phyloP scores from a whole-genome alignment of 2,329 filamentous ascomycete genomes.

The Orbilia oligospora region DNA sequence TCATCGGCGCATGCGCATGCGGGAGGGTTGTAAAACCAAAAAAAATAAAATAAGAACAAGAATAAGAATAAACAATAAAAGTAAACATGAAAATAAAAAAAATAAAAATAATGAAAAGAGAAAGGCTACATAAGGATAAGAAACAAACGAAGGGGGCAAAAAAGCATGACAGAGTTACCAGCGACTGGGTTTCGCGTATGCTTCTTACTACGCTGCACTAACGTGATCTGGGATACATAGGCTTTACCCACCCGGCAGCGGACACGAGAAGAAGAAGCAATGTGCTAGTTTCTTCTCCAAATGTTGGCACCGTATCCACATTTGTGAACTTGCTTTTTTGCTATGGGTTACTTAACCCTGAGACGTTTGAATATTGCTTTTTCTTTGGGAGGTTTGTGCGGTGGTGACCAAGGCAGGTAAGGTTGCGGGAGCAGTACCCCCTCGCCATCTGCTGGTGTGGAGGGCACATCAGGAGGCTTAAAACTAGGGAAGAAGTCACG shows the following conservation, averaged over 20 bases:
- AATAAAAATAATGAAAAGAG: slow-evolving; percentile 3
- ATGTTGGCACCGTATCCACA: slow-evolving; percentile 44
- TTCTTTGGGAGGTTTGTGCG: slow-evolving; percentile 20
- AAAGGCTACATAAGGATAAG: slow-evolving; percentile 26
- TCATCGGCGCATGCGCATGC: slow-evolving; percentile 61
- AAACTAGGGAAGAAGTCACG: slow-evolving; percentile 39
- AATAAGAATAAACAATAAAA: too few relatives aligned
- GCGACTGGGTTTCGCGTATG: slow-evolving; percentile 46
- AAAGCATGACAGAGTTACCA: slow-evolving; percentile 22
- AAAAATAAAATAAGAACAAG: too few relatives aligned
- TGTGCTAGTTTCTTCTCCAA: slow-evolving; percentile 29
- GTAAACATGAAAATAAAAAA: slow-evolving; percentile 8
- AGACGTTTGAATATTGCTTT: slow-evolving; percentile 52
- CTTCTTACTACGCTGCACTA: slow-evolving; percentile 53
- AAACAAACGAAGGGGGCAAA: slow-evolving; percentile 41
- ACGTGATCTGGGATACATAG: slow-evolving; percentile 61
- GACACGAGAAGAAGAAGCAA: slow-evolving; percentile 58
- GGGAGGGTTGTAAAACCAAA: slow-evolving; percentile 28
- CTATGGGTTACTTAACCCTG: slow-evolving; percentile 31
- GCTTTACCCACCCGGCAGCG: slow-evolving; percentile 61
- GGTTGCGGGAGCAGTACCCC: slow-evolving; percentile 56
- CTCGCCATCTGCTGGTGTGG: slow-evolving; percentile 48
- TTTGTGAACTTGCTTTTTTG: slow-evolving; percentile 30
- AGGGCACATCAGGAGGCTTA: slow-evolving; percentile 58
- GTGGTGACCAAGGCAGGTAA: slow-evolving; percentile 42